Conservation (phyloP, 192 early-diverging fungal genomes). For the Cladochytrium replicatum region DNA sequence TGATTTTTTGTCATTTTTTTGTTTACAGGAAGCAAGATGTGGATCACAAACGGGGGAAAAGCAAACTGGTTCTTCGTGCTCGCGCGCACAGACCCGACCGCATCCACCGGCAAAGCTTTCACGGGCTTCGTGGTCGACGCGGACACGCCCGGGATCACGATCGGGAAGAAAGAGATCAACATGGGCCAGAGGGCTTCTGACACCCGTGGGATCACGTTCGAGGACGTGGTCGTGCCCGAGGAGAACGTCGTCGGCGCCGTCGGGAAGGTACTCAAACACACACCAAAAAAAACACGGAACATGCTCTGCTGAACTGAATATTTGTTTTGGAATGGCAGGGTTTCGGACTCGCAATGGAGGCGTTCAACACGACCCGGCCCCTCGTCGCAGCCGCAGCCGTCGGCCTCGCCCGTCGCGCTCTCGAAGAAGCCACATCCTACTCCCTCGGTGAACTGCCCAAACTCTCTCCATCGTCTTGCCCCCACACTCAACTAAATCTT, state of each 20-base stretch:
- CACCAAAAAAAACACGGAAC: too few relatives aligned
- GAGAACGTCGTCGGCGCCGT: slow-evolving; percentile 72
- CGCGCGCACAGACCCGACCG: slow-evolving; percentile 74
- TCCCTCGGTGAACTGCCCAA: slow-evolving; percentile 31
- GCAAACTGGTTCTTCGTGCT: slow-evolving; percentile 98
- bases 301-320: too few relatives aligned
- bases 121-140: slow-evolving; percentile 94
- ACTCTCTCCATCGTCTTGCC: too few relatives aligned
- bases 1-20: too few relatives aligned
- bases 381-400: slow-evolving; percentile 80
- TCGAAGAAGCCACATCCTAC: slow-evolving; percentile 88
- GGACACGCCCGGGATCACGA: slow-evolving; percentile 76
- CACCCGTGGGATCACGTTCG: slow-evolving; percentile 82
- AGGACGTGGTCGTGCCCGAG: slow-evolving; percentile 75
- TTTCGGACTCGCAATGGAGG: slow-evolving; percentile 95
- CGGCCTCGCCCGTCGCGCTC: slow-evolving; percentile 81
- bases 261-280: too few relatives aligned
- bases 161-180: slow-evolving; percentile 93
- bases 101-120: slow-evolving; percentile 67
- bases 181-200: slow-evolving; percentile 93
- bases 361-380: slow-evolving; percentile 90
- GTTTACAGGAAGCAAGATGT: slow-evolving; percentile 96
- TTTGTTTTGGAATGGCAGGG: too few relatives aligned
- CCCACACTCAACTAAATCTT: too few relatives aligned
- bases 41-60: slow-evolving; percentile 94